Base-by-base conservation (phyloP, 2,329 filamentous ascomycete genomes). In the Amesomyces nigricolor region DNA sequence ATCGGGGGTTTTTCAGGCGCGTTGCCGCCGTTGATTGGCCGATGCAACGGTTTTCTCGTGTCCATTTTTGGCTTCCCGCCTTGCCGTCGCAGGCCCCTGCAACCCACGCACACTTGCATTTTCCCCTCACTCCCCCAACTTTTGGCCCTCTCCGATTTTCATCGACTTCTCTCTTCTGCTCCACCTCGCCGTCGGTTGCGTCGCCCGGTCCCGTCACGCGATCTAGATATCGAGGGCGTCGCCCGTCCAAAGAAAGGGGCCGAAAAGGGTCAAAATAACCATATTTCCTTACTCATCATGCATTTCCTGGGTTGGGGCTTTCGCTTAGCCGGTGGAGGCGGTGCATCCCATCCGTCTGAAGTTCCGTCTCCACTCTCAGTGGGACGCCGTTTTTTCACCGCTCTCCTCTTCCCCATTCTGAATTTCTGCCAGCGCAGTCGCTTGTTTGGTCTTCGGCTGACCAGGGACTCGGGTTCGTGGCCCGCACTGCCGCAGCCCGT, bases 41-140 rank as follows among this genome's bases (percentile, higher is more conserved):
- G 68, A 72, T 72, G 72, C 70, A 66, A 56, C 64, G 61, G 68
- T 72, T 73, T 61, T 73, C 72, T 74, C 72, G 72, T 74, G 71
- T 74, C 70, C 72, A 69, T 68, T 70, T 70, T 70, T 72, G 70
- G 70, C 57, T 52, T 51, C 56, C 61, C 53, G 58, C 50, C 53
- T 51, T 47, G 45, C 59, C 45, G 60, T 60, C 60, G 60, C 60
- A 58, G 42, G 52, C 52, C 63, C 62, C 49, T 58, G 58, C 47
- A 26, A 26, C 22, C 22, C 22, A 45, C 53, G 26, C 30, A 14
- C 47, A 45, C 29, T 29, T 52, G 53, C 55, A 57, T 51, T 47
- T 47, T 47, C 50, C 54, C 53, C 50, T 51, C 52, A 50, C 13
- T 53, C 35, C 22, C 35, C 54, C 47, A 40, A 51, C 39, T 14